Evolutionary conservation across 805 yeast genomes (phyloP), one percentile per base, ranked within the genome.

Genomic region (Clavispora vitiphila): DNA sequence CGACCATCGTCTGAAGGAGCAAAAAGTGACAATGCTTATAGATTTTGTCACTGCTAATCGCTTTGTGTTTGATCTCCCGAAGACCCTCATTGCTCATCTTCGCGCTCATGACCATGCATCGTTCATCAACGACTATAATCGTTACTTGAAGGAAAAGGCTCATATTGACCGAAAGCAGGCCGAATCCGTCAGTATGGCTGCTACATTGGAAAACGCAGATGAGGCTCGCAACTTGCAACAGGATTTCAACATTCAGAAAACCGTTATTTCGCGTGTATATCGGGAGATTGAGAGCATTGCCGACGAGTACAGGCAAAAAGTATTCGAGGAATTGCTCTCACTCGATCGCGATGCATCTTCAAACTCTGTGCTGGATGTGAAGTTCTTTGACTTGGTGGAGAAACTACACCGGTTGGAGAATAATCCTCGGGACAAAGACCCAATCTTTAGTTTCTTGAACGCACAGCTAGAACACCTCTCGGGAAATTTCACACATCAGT

Each of bases 21-120:
- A 41, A 8, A 69, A 69, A 40, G 48, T 69, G 18, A 32, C 51
- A 18, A 56, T 49, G 36, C 51, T 69, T 41, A 63, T 69, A 27
- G 73, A 68, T 6, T 67, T 67, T 41, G 48, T 69, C 11, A 54
- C 54, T 12, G 39, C 47, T 3, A 57, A 69, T 44, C 51, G 53
- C 29, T 64, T 60, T 35, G 51, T 69, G 31, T 69, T 69, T 41
- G 66, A 69, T 39, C 55, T 68, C 34, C 73, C 74, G 5, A 52
- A 49, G 11, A 59, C 45, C 7, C 53, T 69, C 44, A 48, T 65
- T 19, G 50, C 48, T 14, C 53, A 58, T 37, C 50, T 69, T 10
- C 44, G 56, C 14, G 49, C 47, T 10, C 60, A 61, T 31, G 56
- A 69, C 40, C 70, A 67, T 30, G 70, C 65, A 29, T 50, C 49